Base-by-base conservation (phyloP, 2,329 filamentous ascomycete species). In the Sporothrix phasma region DNA sequence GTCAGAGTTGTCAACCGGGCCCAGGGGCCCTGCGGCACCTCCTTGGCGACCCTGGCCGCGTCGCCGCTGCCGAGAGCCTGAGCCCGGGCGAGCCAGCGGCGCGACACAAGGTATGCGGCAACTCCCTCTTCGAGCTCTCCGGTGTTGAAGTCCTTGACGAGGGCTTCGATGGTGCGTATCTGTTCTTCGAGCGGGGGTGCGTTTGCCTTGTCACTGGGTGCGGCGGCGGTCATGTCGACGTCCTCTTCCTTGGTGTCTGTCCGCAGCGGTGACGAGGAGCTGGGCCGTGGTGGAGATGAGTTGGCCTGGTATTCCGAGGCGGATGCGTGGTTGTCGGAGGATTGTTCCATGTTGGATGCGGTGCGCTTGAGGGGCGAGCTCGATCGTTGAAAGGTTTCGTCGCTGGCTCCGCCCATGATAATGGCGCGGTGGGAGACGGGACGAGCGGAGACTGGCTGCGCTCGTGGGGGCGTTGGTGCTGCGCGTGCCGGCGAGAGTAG, bases 1-100 rank as follows among this genome's bases (percentile, higher is more conserved):
- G 71, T 92, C 88, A 0, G 88, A 86, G 72, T 97, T 97, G 78
- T 97, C 91, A 37, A 97, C 83, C 0, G 90, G 89, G 1, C 92
- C 92, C 64, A 94, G 82, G 31, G 19, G 17, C 29, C 62, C 41
- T 41, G 31, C 6, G 45, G 34, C 19, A 22, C 59, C 43, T 51
- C 51, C 66, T 83, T 81, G 67, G 81, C 79, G 22, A 79, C 80
- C 61, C 80, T 76, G 64, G 83, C 81, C 17, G 79, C 74, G n/a
- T 84, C 82, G 8, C 82, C 80, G 58, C 67, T 68, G 58, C 83
- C 84, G 63, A 89, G 80, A 26, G 88, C 82, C 65, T 88, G 78
- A 2, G 94, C 90, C 65, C 85, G 84, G 64, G 83, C 80, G 39
- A 97, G 80, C 94, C 94, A 97, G 65, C 81, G 80, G 60, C 81